These are phyloP conservation scores for Globisporangium recalcitrans DNA, from an alignment of 352 stramenopile genomes.

Conservation along the genomic window DNA sequence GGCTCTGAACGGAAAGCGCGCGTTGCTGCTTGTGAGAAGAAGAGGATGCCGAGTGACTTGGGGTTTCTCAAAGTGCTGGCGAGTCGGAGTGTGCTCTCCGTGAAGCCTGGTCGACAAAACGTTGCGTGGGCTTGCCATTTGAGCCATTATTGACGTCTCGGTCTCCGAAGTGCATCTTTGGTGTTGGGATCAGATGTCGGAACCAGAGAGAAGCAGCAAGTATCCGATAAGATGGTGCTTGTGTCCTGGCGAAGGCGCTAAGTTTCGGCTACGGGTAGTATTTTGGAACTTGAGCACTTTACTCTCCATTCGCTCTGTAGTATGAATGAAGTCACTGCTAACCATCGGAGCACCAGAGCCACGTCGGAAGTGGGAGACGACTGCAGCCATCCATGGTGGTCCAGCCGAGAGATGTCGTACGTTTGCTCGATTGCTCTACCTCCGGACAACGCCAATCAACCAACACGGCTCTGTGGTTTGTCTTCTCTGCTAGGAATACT, in stretches of 20 bases:
- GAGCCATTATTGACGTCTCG: not conserved
- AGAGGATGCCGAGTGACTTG: not conserved
- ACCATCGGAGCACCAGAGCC: not conserved
- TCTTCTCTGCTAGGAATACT: slow-evolving; percentile 71
- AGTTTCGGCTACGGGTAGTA: not conserved
- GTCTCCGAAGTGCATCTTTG: not conserved
- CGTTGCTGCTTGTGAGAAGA: not conserved
- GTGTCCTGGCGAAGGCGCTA: not conserved
- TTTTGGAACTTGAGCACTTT: not conserved
- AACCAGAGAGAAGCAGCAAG: not conserved
- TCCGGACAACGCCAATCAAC: not conserved
- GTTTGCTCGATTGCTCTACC: not conserved
- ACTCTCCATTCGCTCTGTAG: not conserved
- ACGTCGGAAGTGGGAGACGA: not conserved
- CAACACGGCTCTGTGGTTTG: too few species aligned
- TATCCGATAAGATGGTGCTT: not conserved
- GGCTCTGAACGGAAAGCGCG: too few species aligned
- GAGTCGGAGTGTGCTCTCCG: slow-evolving; percentile 5
- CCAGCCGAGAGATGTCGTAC: slow-evolving; percentile 11
- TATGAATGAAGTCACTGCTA: too few species aligned
- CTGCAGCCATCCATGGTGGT: slow-evolving; percentile 4
- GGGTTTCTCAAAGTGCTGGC: not conserved
- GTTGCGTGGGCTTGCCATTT: too few species aligned
- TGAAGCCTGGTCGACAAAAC: too few species aligned
- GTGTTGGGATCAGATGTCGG: not conserved